Conservation (phyloP, 495 filamentous ascomycete genomes). For the Chlorociboria aeruginascens region DNA sequence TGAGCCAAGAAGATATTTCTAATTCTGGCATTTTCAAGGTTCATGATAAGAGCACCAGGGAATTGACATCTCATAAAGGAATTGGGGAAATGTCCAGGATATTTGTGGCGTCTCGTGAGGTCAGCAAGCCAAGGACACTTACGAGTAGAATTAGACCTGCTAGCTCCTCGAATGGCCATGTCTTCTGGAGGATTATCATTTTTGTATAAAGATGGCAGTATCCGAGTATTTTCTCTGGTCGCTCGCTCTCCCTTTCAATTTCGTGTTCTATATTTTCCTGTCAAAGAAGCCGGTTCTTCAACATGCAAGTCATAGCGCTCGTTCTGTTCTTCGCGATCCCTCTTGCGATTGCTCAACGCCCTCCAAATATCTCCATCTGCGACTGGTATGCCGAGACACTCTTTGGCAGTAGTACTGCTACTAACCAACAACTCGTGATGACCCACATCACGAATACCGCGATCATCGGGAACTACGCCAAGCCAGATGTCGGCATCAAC, state of each 20-base stretch:
- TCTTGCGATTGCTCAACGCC: conserved; percentile 22
- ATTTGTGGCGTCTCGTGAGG: no score
- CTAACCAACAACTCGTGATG: conserved; percentile 35
- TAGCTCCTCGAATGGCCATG: no score
- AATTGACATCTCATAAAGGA: no score
- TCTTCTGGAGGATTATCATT: no score
- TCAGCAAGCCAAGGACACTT: no score
- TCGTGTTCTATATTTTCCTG: not conserved
- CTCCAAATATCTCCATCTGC: conserved; percentile 30
- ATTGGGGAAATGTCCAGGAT: no score
- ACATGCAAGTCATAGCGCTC: not conserved
- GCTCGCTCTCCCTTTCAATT: not conserved
- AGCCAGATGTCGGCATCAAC: conserved; percentile 27
- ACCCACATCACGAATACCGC: conserved; percentile 39
- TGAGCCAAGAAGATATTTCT: no score
- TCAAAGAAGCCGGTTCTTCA: no score
- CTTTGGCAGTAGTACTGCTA: conserved; percentile 35
- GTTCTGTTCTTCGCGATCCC: not conserved
- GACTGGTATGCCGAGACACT: conserved; percentile 35
- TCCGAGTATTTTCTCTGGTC: not conserved
- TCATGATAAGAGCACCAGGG: no score
- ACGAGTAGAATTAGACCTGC: no score
- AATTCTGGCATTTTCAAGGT: no score
- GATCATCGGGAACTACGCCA: conserved; percentile 38
- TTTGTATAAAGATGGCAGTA: no score